Conservation (phyloP, 2,329 filamentous ascomycete species). For the Fusarium coicis region DNA sequence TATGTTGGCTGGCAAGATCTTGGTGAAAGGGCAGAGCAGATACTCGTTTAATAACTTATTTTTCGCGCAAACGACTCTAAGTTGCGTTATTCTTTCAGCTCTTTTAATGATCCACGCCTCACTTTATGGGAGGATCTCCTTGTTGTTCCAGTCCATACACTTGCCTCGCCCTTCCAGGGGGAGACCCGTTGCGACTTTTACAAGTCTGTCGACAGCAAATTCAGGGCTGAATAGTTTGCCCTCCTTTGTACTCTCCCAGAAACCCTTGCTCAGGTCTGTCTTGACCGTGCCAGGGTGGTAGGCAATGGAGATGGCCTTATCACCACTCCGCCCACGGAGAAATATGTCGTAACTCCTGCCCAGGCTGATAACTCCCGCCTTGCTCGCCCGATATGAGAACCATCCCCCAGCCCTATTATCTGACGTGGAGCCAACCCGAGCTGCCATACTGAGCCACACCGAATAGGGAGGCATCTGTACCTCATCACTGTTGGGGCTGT, state of each 20-base stretch:
- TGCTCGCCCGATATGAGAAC: conserved; percentile 83
- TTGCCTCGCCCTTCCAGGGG: conserved; percentile 64
- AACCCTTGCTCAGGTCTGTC: conserved; percentile 77
- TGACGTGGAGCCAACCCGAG: conserved; percentile 77
- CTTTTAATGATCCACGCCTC: neutral
- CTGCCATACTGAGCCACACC: conserved; percentile 79
- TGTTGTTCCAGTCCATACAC: conserved; percentile 77
- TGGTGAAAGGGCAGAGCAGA: conserved; percentile 29
- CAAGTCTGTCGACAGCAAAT: conserved; percentile 72
- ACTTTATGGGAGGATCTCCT: conserved; percentile 55
- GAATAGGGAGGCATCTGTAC: conserved; percentile 62
- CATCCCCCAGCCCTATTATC: conserved; percentile 82
- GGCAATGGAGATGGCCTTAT: conserved; percentile 73
- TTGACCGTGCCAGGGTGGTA: conserved; percentile 86
- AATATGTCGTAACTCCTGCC: conserved; percentile 78
- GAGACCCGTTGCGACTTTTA: conserved; percentile 66
- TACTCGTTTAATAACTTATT: conserved; percentile 37
- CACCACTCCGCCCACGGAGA: conserved; percentile 65
- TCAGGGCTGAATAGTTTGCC: conserved; percentile 73
- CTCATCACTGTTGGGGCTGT: conserved; percentile 26
- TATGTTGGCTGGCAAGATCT: conserved; percentile 24
- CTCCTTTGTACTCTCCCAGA: conserved; percentile 73
- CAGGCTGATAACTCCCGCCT: conserved; percentile 78
- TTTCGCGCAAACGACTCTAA: neutral
- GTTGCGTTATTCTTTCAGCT: neutral